Conservation (phyloP, 768 basidiomycete species). For the Austroboletus eburneus region DNA sequence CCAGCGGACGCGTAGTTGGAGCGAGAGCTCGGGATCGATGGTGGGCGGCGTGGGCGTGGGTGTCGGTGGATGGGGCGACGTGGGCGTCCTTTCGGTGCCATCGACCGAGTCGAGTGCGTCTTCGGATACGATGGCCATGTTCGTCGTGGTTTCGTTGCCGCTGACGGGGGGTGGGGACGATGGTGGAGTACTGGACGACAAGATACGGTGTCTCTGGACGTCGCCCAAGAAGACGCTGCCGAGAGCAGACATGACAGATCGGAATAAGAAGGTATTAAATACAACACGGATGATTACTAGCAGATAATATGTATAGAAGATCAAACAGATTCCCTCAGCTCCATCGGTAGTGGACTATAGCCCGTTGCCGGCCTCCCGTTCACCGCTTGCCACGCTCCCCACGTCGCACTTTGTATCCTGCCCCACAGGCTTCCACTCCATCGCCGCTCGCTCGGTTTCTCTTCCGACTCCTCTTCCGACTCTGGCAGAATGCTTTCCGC, state of each 20-base stretch:
- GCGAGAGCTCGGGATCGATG: slow-evolving; percentile 63
- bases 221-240: slow-evolving; percentile 84
- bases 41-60: slow-evolving; percentile 9
- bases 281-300: too few species aligned
- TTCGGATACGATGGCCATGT: slow-evolving; percentile 12
- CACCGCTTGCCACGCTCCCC: slow-evolving; percentile 48
- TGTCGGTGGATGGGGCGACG: slow-evolving; percentile 6
- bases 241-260: slow-evolving; percentile 43
- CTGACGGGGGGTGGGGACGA: slow-evolving; percentile 34
- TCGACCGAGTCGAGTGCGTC: slow-evolving; percentile 21
- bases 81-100: slow-evolving; percentile 13
- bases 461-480: slow-evolving; percentile 31
- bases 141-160: slow-evolving; percentile 10
- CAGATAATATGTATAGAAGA: neutral
- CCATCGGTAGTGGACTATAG: slow-evolving; percentile 71
- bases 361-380: slow-evolving; percentile 43
- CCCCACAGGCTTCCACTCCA: slow-evolving; percentile 26
- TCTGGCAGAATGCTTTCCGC: slow-evolving; percentile 65
- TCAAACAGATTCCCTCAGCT: slow-evolving; percentile 43
- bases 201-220: slow-evolving; percentile 57
- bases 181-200: slow-evolving; percentile 53
- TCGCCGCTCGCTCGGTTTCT: slow-evolving; percentile 26
- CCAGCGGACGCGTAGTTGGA: slow-evolving; percentile 76
- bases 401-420: slow-evolving; percentile 38
- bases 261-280: neutral